Base-by-base conservation (phyloP, 169 alveolate genomes). In the Eimeria praecox region DNA sequence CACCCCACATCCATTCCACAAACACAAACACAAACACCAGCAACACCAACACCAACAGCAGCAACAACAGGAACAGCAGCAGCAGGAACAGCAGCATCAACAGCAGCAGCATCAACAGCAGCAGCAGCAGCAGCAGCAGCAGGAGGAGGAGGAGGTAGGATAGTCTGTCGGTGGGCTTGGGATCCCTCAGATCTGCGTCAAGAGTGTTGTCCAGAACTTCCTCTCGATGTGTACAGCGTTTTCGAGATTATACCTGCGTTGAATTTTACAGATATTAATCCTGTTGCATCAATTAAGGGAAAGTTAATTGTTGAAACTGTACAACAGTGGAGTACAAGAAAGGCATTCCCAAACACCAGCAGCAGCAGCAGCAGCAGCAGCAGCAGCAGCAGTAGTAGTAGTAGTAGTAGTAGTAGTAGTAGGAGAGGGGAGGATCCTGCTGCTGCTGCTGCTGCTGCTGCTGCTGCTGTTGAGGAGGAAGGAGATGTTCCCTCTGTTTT, bases 151-250 rank as follows among this genome's bases (percentile, higher is more conserved):
- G 94, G 69, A 20, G 96, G 96, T 4, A 40, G 35, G 33, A 94
- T 94, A 27, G 64, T 78, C 42, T 94, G 95, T 77, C 80, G 89
- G 4, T 95, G 96, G 96, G 96, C 94, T 3, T 95, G 96, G 96
- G 88, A 95, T 27, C 94, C 94, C 1, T 52, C 27, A 8, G 96
- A 95, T 35, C 73, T 95, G 24, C 73, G 82, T 20, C 30, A 44
- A 42, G 93, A 89, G 87, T 73, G 83, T 38, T 90, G 86, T 35
- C 96, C 90, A 9, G 94, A 44, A 18, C 35, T 95, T 33, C 90
- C 87, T 24, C 30, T 82, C 2, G 59, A 77, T 27, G 62, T 64
- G 30, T 95, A 95, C 80, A 90, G 96, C 73, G 78, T 20, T 20
- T 95, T 38, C 54, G 96, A 95, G 69, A 44, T 95, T 8, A 64